phyloP scores from a whole-genome alignment of 1,139 yeast species.

The Suhomyces bribrorum region DNA sequence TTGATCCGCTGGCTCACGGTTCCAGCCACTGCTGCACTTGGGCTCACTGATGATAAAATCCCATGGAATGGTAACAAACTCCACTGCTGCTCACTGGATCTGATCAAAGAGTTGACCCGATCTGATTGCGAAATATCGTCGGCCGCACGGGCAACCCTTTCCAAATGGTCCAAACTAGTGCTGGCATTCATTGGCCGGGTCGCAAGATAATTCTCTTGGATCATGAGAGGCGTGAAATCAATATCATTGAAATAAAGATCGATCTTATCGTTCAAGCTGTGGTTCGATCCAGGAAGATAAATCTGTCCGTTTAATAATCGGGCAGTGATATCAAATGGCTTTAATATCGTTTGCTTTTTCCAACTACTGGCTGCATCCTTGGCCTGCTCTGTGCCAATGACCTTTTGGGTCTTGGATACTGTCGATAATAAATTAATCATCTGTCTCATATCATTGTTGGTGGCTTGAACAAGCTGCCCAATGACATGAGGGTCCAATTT shows the following conservation, averaged over 20 bases:
- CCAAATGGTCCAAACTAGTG: conserved; percentile 51
- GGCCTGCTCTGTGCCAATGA: conserved; percentile 53
- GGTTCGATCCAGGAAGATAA: conserved; percentile 54
- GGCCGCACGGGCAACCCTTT: conserved; percentile 74
- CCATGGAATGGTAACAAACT: conserved; percentile 92
- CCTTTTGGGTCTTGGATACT: conserved; percentile 68
- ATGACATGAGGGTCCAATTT: conserved; percentile 78
- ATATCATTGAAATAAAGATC: conserved; percentile 92
- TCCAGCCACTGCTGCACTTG: conserved; percentile 78
- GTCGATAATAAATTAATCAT: conserved; percentile 88
- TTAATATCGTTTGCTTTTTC: conserved; percentile 87
- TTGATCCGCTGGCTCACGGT: conserved; percentile 65
- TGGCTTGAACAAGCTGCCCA: conserved; percentile 81
- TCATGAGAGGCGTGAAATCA: conserved; percentile 92
- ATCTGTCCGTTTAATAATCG: conserved; percentile 64
- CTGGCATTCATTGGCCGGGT: conserved; percentile 57
- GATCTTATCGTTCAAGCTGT: conserved; percentile 76
- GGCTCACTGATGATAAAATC: conserved; percentile 80
- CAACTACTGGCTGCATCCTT: conserved; percentile 64
- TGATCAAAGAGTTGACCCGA: conserved; percentile 73
- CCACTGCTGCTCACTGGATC: conserved; percentile 96
- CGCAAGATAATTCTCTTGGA: conserved; percentile 85
- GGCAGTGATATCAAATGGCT: conserved; percentile 90
- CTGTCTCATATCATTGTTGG: conserved; percentile 91
- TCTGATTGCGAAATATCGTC: conserved; percentile 84